These are phyloP conservation scores for Avena eriantha DNA, from an alignment of 176 grass and related monocot species.

Conservation along the genomic window DNA sequence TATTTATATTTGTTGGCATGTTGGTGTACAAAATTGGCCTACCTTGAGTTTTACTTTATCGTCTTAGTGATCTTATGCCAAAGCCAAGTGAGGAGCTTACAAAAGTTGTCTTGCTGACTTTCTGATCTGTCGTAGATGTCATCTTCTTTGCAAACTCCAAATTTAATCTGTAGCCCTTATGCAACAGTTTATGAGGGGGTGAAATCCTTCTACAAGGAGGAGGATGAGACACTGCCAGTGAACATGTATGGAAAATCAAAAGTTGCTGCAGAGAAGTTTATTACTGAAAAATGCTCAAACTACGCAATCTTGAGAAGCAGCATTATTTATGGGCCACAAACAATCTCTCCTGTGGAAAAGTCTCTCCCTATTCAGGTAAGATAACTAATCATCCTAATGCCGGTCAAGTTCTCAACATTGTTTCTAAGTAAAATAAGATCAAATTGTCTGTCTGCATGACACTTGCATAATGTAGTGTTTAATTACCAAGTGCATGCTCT, in stretches of 20 bases:
- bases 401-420: not conserved
- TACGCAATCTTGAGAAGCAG: slow-evolving; percentile 93
- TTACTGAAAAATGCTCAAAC: slow-evolving; percentile 64
- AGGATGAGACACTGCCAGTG: slow-evolving; percentile 68
- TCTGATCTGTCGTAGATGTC: not conserved
- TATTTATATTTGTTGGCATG: not conserved
- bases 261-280: slow-evolving; percentile 82
- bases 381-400: not conserved
- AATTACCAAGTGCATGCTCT: slow-evolving; percentile 25
- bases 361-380: slow-evolving; percentile 89
- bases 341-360: slow-evolving; percentile 82
- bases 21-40: not conserved
- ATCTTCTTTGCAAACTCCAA: not conserved
- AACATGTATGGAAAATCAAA: slow-evolving; percentile 96
- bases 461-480: slow-evolving; percentile 10
- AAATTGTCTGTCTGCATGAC: not conserved
- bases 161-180: slow-evolving; percentile 30
- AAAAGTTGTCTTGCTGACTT: not conserved
- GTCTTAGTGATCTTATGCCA: not conserved
- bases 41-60: not conserved
- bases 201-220: slow-evolving; percentile 94
- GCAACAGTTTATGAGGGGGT: slow-evolving; percentile 84
- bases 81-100: not conserved
- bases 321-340: slow-evolving; percentile 95
- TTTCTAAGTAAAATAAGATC: not conserved